phyloP scores from a whole-genome alignment of 2,329 filamentous ascomycete species.

The Colletotrichum sidae region DNA sequence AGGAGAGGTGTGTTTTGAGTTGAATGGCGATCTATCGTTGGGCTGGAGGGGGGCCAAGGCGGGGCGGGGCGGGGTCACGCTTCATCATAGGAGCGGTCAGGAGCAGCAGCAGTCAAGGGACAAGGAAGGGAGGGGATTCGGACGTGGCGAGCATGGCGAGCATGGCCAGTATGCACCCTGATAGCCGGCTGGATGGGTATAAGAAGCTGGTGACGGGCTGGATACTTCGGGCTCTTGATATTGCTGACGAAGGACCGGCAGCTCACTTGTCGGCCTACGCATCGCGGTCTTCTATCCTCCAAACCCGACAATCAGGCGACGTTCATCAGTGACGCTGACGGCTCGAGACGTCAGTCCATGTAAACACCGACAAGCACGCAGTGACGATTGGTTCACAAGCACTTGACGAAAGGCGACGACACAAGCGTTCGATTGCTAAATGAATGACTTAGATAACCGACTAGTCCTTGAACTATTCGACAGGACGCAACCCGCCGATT shows the following conservation, averaged over 20 bases:
- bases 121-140: not conserved
- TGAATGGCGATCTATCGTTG: conserved; percentile 20
- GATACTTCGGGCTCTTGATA: too few species aligned
- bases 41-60: conserved; percentile 17
- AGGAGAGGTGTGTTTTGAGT: conserved; percentile 32
- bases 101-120: not conserved
- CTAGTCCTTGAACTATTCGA: not conserved
- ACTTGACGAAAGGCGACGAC: not conserved
- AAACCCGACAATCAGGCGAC: too few species aligned
- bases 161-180: conserved; percentile 19
- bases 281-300: too few species aligned
- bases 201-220: not conserved
- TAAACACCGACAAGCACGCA: too few species aligned
- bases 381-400: too few species aligned
- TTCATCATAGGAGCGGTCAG: conserved; percentile 35
- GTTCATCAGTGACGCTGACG: too few species aligned
- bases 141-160: not conserved
- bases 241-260: too few species aligned
- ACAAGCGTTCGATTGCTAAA: conserved; percentile 24
- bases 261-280: too few species aligned
- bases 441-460: conserved; percentile 29
- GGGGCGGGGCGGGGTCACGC: conserved; percentile 29
- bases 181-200: conserved; percentile 9
- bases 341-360: too few species aligned
- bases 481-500: conserved; percentile 20